phyloP scores from a whole-genome alignment of 345 rosid species.

The Clausena lansium region DNA sequence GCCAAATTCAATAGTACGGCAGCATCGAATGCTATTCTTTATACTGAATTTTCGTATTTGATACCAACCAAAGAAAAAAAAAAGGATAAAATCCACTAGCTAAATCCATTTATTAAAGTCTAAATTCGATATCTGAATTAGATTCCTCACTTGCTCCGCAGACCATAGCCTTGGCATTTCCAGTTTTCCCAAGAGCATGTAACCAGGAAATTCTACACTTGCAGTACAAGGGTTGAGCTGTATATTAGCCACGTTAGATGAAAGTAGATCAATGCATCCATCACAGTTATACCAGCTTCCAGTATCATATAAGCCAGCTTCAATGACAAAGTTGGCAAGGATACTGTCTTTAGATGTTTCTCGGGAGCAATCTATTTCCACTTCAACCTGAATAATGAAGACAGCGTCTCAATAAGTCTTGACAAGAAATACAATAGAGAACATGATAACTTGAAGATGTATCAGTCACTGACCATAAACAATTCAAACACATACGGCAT shows the following conservation, averaged over 20 bases:
- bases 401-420: neutral
- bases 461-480: neutral
- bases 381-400: slow-evolving; percentile 70
- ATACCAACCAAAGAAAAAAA: neutral
- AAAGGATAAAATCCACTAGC: neutral
- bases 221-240: slow-evolving; percentile 40
- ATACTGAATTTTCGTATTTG: neutral
- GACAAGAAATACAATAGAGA: neutral
- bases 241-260: slow-evolving; percentile 63
- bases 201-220: slow-evolving; percentile 65
- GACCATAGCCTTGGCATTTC: slow-evolving; percentile 92
- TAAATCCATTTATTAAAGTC: neutral
- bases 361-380: slow-evolving; percentile 61
- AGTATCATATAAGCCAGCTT: slow-evolving; percentile 76
- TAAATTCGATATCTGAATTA: slow-evolving; percentile 5
- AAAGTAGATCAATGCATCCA: slow-evolving; percentile 43
- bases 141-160: slow-evolving; percentile 77
- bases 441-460: slow-evolving; percentile 10
- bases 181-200: slow-evolving; percentile 68
- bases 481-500: neutral
- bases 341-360: slow-evolving; percentile 50
- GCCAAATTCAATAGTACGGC: neutral
- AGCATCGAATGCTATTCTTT: neutral
- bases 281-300: slow-evolving; percentile 54
- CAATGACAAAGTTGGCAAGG: slow-evolving; percentile 56